A percentile compares a stretch with the other conserved stretches of the same genome.
These are phyloP conservation scores for Malassezia obtusa DNA, from an alignment of 1,284 basidiomycete species.

Conservation along the genomic window DNA sequence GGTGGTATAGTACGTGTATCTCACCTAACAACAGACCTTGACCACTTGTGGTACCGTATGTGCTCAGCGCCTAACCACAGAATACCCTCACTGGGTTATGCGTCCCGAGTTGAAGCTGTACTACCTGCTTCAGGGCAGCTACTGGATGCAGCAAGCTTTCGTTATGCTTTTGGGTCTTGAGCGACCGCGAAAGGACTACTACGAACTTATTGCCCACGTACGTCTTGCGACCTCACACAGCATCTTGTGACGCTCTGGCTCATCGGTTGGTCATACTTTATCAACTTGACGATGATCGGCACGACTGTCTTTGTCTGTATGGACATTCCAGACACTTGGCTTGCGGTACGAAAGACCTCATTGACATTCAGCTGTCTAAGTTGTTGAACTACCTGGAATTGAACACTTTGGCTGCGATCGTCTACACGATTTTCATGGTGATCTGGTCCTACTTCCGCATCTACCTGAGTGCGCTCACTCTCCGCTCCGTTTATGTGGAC, in stretches of 20 bases:
- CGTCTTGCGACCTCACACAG: conserved; percentile 72
- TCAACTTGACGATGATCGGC: conserved; percentile 67
- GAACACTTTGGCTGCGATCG: conserved; percentile 25
- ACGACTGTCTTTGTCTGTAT: conserved; percentile 90
- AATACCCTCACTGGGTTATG: conserved; percentile 59
- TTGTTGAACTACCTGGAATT: conserved; percentile 43
- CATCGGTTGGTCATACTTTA: conserved; percentile 57
- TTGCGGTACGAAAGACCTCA: conserved; percentile 47
- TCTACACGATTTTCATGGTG: conserved; percentile 39
- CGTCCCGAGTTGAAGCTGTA: conserved; percentile 73
- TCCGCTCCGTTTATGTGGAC: conserved; percentile 76
- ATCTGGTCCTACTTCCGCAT: conserved; percentile 72
- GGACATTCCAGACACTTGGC: conserved; percentile 84
- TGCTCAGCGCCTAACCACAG: not conserved
- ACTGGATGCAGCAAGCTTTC: conserved; percentile 89
- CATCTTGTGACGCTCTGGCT: conserved; percentile 94
- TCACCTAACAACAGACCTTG: conserved; percentile 16
- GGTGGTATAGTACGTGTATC: conserved; percentile 59
- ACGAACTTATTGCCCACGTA: conserved; percentile 63
- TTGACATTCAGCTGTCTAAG: conserved; percentile 39
- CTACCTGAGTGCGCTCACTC: conserved; percentile 75
- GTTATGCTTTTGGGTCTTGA: conserved; percentile 76
- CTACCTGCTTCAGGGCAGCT: conserved; percentile 67
- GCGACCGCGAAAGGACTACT: conserved; percentile 84
- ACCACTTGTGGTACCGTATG: conserved; percentile 40